Base-by-base conservation (phyloP, 768 basidiomycete species). In the Collybia sp. region DNA sequence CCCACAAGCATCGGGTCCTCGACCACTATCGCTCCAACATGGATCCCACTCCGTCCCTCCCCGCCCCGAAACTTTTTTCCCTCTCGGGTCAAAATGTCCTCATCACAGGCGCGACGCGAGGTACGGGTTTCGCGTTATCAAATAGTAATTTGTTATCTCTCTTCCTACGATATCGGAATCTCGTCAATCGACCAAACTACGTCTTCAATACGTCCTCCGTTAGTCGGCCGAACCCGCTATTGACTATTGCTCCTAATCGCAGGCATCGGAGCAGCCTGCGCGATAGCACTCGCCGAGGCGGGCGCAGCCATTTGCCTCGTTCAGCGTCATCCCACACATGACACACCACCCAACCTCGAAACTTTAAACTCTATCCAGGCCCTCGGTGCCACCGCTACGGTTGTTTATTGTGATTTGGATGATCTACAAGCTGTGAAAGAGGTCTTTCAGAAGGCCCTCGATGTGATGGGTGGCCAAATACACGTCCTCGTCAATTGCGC, bases 61-160 rank as follows among this genome's bases (percentile, higher is more conserved):
- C 72, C 65, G 55, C 80, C 11, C 76, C 65, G 50, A 63, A 71
- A 32, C 77, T 93, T 42, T 91, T 91, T 65, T 75, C 77, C 47
- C 78, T 93, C 57, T 59, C 65, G 2, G 79, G 80, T 47, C 71
- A 82, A 58, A 84, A 77, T 47, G 86, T 77, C 31, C 81, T 92
- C 65, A 77, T 93, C 58, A 92, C 90, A 33, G 89, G 89, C 50
- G 85, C 83, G 30, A 81, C 85, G 17, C 73, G 88, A 63, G 88
- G 87, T 85, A 62, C 33, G 51, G 13, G 40, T 20, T 18, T 15
- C 11, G 33, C 33, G 10, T n/a, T n/a, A n/a, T n/a, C n/a, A n/a
- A n/a, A n/a, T n/a, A n/a, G n/a, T n/a, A n/a, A n/a, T n/a, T n/a
- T n/a, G n/a, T n/a, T n/a, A n/a, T 36, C 19, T 44, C 43, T 31